These are phyloP conservation scores for Colletotrichum graminicola DNA, from an alignment of 2,329 filamentous ascomycete species.

Conservation along the genomic window DNA sequence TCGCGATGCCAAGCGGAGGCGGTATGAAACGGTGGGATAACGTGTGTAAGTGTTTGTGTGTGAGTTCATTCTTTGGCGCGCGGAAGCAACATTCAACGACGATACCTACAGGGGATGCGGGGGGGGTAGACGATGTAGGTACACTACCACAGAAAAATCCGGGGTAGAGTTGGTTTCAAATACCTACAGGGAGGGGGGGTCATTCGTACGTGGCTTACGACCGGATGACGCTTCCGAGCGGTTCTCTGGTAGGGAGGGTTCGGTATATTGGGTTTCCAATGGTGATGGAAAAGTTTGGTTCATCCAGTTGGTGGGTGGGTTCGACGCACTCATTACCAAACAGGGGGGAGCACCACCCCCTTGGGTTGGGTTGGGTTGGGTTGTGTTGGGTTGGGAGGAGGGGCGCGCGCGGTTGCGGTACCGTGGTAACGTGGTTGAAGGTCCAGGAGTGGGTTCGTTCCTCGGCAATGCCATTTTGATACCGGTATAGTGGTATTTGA, in stretches of 20 bases:
- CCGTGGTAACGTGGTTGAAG: not conserved
- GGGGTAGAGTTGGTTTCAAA: constrained; percentile 6
- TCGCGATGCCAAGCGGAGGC: not conserved
- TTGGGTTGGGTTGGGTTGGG: not conserved
- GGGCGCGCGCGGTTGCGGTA: not conserved
- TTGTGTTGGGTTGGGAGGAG: not conserved
- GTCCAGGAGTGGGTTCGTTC: not conserved
- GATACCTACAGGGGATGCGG: not conserved
- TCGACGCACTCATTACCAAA: not conserved
- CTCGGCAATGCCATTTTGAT: not conserved
- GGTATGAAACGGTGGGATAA: not conserved
- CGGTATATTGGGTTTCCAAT: not conserved
- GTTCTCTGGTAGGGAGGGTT: not conserved
- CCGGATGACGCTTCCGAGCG: not conserved
- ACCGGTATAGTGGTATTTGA: not conserved
- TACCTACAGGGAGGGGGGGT: not conserved
- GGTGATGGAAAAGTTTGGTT: not conserved
- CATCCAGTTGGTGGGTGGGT: not conserved
- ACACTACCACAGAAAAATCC: not conserved
- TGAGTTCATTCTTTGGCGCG: not conserved
- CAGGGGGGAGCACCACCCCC: not conserved
- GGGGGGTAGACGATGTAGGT: not conserved
- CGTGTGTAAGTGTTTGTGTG: no score
- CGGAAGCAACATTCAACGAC: not conserved
- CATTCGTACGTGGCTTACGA: not conserved